Base-by-base conservation (phyloP, 2,329 filamentous ascomycete genomes). In the Colletotrichum caudatum region DNA sequence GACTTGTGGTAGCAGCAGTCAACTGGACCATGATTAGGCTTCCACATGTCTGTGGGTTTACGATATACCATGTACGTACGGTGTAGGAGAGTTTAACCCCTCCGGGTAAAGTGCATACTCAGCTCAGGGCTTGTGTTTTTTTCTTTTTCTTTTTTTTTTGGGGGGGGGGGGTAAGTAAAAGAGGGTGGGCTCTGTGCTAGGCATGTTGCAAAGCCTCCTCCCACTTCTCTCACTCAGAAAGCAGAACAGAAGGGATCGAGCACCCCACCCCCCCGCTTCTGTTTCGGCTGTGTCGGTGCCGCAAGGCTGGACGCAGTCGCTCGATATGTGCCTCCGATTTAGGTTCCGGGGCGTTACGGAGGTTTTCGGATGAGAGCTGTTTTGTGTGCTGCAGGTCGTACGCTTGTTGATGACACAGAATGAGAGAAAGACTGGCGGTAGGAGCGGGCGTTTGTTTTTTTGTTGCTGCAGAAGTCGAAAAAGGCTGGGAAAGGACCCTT, bases 361-460 rank as follows among this genome's bases (percentile, higher is more conserved):
- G 54, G 46, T 64, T 60, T 64, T 71, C 69, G 69, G 69, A 69
- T 54, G 65, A 50, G 46, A 2, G 35, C 16, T 71, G 69, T 71
- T 71, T 71, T 68, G 54, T 71, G 65, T 71, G 65, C 69, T 71
- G 69, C 69, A 71, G 65, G 51, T 56, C 53, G 69, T 66, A 63
- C 57, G 69, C 69, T 71, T 71, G 69, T 64, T 69, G 59, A 59
- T 54, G 69, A 68, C 51, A 51, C n/a, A 44, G 50, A 37, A 58
- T 18, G 56, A 59, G 56, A 59, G 39, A 14, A 20, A 59, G 54
- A 37, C 54, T 2, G 58, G 58, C 5, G 37, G 54, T 59, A 33
- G 54, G 44, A 33, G 41, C 16, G 44, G 41, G 41, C 8, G 44
- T 41, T n/a, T 33, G 29, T 29, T 29, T 29, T 29, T 29, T 29